phyloP scores from a whole-genome alignment of 2,329 filamentous ascomycete genomes.

The Ceratocystis lukuohia region DNA sequence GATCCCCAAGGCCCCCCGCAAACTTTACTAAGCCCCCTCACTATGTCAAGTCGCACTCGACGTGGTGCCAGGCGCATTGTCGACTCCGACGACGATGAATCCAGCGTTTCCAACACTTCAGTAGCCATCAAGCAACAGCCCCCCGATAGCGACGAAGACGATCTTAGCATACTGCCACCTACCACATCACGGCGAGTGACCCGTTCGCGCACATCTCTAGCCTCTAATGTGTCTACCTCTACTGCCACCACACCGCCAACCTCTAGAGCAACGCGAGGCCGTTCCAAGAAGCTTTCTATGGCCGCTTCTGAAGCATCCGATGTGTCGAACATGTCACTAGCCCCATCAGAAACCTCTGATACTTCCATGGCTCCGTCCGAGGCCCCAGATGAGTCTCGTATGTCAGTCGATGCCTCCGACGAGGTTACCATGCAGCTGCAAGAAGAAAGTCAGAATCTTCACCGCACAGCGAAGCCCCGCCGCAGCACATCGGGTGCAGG shows the following conservation, averaged over 20 bases:
- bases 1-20: neutral
- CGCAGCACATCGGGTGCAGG: neutral
- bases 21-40: slow-evolving; percentile 19
- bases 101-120: slow-evolving; percentile 33
- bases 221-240: slow-evolving; percentile 1
- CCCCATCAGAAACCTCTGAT: neutral
- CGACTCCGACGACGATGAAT: slow-evolving; percentile 58
- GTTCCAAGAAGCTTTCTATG: neutral
- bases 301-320: slow-evolving; percentile 8
- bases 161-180: neutral
- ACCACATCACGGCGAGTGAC: slow-evolving; percentile 23
- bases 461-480: neutral
- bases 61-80: slow-evolving; percentile 39
- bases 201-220: slow-evolving; percentile 23
- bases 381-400: neutral
- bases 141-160: slow-evolving; percentile 11
- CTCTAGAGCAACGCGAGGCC: neutral
- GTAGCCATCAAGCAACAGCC: slow-evolving; percentile 11
- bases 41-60: slow-evolving; percentile 30
- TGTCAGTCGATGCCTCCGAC: slow-evolving; percentile 11
- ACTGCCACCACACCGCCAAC: neutral
- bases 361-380: neutral
- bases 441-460: slow-evolving; percentile 11
- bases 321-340: neutral
- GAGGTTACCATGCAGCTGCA: slow-evolving; percentile 18